Base-by-base conservation (phyloP, 371 early-diverging fungal genomes). In the Mucor irregularis region DNA sequence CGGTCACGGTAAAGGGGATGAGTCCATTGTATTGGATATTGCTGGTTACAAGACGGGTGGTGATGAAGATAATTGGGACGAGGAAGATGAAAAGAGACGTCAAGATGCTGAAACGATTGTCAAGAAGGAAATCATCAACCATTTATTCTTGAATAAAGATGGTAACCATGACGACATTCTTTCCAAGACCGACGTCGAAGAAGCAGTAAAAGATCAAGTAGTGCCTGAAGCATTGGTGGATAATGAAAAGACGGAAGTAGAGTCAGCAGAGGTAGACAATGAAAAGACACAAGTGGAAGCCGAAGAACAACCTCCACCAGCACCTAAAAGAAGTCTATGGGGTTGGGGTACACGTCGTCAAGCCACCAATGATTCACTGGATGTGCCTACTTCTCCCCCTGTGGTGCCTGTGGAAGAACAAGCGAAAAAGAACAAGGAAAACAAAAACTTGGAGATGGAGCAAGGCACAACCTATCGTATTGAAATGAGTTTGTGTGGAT, bases 11-110 rank as follows among this genome's bases (percentile, higher is more conserved):
- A 45, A 64, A 49, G 71, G 71, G 1, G 64, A 72, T 45, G 73
- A 72, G 43, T 72, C 72, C 2, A 77, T 77, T 33, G 74, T 83
- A 19, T 58, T 83, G 61, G 83, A 83, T 65, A 83, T 83, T 66
- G 80, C 83, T 21, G 83, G 83, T 46, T 83, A 83, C 39, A 83
- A 83, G 51, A 82, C 80, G 14, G 76, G 74, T 29, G 43, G 33
- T 28, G 46, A 38, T 10, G 47, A 60, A 30, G 39, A 46, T 9
- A 46, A 56, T n/a, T 43, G 44, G 31, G 25, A 28, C 4, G 51
- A 38, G 44, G 48, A 56, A 5, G 53, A 16, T 17, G 34, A 33
- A 10, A 38, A 50, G 39, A 33, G n/a, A n/a, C n/a, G n/a, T n/a
- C n/a, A 30, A 46, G 46, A 28, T 4, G 38, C 38, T 26, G 39